Conservation (phyloP, 805 yeast species). For the Pichia occidentalis region DNA sequence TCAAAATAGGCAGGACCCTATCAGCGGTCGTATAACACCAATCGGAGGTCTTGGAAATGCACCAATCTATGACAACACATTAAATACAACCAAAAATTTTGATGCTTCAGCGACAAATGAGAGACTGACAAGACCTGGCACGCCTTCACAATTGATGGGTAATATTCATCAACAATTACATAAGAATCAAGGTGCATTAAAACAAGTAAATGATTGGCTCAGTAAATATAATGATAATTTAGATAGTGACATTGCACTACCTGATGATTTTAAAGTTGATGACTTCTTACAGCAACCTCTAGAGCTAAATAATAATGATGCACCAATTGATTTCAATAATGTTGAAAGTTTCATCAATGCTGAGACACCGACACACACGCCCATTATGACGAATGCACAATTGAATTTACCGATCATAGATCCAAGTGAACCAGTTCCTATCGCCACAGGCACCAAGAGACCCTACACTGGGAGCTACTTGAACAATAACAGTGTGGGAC, state of each 20-base stretch:
- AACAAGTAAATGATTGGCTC: slow-evolving; percentile 53
- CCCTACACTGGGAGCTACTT: too few species aligned
- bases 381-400: slow-evolving; percentile 3
- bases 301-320: slow-evolving; percentile 14
- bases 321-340: slow-evolving; percentile 11
- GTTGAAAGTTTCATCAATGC: slow-evolving; percentile 5
- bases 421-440: too few species aligned
- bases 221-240: slow-evolving; percentile 19
- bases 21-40: too few species aligned
- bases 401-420: neutral
- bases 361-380: slow-evolving; percentile 8
- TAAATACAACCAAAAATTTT: too few species aligned
- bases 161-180: slow-evolving; percentile 42
- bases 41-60: too few species aligned
- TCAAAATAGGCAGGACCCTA: too few species aligned
- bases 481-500: too few species aligned
- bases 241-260: slow-evolving; percentile 11
- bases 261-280: slow-evolving; percentile 31
- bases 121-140: too few species aligned
- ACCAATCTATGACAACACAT: too few species aligned
- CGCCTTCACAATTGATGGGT: slow-evolving; percentile 25
- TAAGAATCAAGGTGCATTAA: slow-evolving; percentile 46
- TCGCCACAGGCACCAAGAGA: too few species aligned
- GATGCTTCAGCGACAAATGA: too few species aligned
- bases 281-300: slow-evolving; percentile 24